phyloP scores from a whole-genome alignment of 495 filamentous ascomycete species.

The Tuber indicum region DNA sequence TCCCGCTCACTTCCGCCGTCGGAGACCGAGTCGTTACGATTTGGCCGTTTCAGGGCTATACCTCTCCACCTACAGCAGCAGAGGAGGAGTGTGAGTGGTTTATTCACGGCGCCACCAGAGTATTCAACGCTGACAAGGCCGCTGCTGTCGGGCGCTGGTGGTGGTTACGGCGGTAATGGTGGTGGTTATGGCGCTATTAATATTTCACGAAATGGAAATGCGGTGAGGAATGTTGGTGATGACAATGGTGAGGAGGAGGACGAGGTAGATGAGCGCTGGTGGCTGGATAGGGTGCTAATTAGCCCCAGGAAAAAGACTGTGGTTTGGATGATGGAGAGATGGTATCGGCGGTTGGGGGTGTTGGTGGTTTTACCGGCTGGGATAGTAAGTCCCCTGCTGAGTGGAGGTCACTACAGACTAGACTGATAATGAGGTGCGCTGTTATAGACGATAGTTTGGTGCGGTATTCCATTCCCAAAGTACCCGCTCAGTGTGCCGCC shows the following conservation, averaged over 20 bases:
- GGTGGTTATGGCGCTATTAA: constrained; percentile 33
- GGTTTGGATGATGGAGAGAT: constrained; percentile 50
- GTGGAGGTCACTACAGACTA: background rate
- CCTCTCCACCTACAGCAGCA: constrained; percentile 30
- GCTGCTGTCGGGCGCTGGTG: background rate
- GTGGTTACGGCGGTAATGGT: background rate
- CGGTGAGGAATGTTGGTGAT: constrained; percentile 22
- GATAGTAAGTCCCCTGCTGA: constrained; percentile 47
- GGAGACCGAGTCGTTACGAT: constrained; percentile 50
- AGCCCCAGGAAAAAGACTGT: constrained; percentile 52
- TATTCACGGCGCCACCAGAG: constrained; percentile 28
- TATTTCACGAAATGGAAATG: constrained; percentile 6
- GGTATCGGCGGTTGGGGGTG: constrained; percentile 54
- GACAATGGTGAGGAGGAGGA: constrained; percentile 43
- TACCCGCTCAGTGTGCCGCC: constrained; percentile 46
- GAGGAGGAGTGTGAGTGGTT: constrained; percentile 30
- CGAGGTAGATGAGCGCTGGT: constrained; percentile 37
- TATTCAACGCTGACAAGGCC: constrained; percentile 33
- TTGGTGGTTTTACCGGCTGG: constrained; percentile 53
- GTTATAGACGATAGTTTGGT: constrained; percentile 55
- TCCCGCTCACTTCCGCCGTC: constrained; percentile 44
- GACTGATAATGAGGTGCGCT: background rate
- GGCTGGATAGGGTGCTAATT: constrained; percentile 50
- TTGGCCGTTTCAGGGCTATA: constrained; percentile 56
- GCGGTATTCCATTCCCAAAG: constrained; percentile 57